Evolutionary conservation across 805 yeast species (phyloP).

Genomic region (Komagataella ulmi): DNA sequence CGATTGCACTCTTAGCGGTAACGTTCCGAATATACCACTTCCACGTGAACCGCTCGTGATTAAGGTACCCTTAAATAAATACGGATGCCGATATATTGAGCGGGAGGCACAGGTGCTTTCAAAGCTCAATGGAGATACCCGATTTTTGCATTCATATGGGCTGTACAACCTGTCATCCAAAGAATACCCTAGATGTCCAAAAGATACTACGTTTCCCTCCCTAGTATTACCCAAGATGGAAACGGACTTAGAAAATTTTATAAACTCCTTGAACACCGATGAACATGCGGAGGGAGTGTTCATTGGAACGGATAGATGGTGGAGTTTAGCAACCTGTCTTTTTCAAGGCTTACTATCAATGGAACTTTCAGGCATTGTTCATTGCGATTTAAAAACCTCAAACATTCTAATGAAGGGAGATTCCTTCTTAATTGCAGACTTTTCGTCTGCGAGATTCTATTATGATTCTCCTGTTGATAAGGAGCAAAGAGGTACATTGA

Average conservation of each 20-base stretch:
- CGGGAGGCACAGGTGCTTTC: not conserved
- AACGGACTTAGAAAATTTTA: constrained; percentile 12
- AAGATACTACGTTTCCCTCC: constrained; percentile 10
- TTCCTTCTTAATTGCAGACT: constrained; percentile 30
- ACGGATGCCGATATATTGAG: not conserved
- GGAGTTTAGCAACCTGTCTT: constrained; percentile 16
- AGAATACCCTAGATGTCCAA: not conserved
- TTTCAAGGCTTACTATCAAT: constrained; percentile 13
- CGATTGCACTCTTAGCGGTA: not conserved
- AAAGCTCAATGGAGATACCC: not conserved
- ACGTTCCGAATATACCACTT: not conserved
- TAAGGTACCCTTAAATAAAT: not conserved
- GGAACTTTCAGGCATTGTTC: constrained; percentile 19
- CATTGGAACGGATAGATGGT: constrained; percentile 17
- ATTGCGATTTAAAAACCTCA: constrained; percentile 34
- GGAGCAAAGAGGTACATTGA: constrained; percentile 17
- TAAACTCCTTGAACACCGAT: constrained; percentile 3
- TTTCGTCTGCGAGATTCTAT: constrained; percentile 22
- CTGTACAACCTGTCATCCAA: constrained; percentile 1
- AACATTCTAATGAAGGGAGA: constrained; percentile 21
- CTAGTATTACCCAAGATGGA: constrained; percentile 15
- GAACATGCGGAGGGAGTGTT: constrained; percentile 5
- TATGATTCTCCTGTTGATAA: constrained; percentile 7
- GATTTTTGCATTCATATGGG: constrained; percentile 1
- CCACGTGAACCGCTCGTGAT: not conserved